Percentiles rank a stretch among this genome's conserved stretches.
phyloP scores from a whole-genome alignment of 495 filamentous ascomycete species.

The Aspergillus saccharolyticus region DNA sequence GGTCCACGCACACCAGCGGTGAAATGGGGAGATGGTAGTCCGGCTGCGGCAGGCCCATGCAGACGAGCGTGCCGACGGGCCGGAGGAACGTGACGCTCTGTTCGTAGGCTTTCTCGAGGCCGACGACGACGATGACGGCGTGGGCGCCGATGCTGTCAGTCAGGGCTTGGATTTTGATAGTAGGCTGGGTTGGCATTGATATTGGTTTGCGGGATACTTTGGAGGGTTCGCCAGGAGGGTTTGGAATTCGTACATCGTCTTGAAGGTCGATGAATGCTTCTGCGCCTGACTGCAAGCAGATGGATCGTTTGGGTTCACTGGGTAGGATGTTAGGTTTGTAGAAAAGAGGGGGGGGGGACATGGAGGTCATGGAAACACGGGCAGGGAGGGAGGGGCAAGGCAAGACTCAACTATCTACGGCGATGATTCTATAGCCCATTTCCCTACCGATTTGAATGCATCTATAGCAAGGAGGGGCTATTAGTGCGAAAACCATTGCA shows the following conservation, averaged over 20 bases:
- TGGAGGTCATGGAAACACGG: background rate
- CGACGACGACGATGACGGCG: slow-evolving; percentile 16
- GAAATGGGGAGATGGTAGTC: slow-evolving; percentile 12
- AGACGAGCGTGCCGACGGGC: slow-evolving; percentile 16
- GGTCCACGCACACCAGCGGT: slow-evolving; percentile 11
- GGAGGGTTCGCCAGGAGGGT: too few relatives aligned
- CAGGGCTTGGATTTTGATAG: background rate
- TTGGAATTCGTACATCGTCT: slow-evolving; percentile 1
- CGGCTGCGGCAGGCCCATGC: slow-evolving; percentile 15
- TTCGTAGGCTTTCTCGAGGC: slow-evolving; percentile 10
- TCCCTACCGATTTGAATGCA: slow-evolving; percentile 18
- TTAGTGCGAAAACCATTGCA: background rate
- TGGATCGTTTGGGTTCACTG: slow-evolving; percentile 6
- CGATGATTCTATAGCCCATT: slow-evolving; percentile 18
- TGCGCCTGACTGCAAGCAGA: slow-evolving; percentile 11
- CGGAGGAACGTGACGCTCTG: slow-evolving; percentile 12
- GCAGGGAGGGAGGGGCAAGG: background rate
- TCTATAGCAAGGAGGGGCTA: background rate
- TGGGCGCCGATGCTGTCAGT: slow-evolving; percentile 18
- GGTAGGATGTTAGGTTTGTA: background rate
- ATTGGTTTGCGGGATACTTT: too few relatives aligned
- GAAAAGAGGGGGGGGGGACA: too few relatives aligned
- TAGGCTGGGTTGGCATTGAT: background rate
- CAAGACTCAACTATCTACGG: slow-evolving; percentile 9
- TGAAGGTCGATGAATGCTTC: slow-evolving; percentile 6